These are phyloP conservation scores for Anisodus acutangulus DNA, from an alignment of 257 asterid species.

Conservation along the genomic window DNA sequence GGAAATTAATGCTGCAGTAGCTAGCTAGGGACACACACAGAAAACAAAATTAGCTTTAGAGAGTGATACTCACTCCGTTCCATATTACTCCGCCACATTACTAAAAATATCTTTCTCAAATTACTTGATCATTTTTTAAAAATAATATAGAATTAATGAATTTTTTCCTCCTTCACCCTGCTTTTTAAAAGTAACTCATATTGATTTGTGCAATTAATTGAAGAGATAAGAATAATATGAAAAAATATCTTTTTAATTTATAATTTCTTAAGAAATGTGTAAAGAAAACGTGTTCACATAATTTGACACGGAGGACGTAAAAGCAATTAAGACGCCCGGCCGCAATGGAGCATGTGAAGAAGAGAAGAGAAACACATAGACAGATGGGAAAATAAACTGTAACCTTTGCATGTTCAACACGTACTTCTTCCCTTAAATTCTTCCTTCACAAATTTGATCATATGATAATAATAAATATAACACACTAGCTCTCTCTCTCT, in stretches of 20 bases:
- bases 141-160: no score
- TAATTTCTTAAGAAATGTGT: no score
- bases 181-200: no score
- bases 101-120: no score
- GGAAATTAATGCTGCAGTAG: constrained; percentile 6
- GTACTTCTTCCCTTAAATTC: constrained; percentile 34
- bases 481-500: background rate
- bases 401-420: constrained; percentile 49
- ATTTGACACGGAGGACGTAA: background rate
- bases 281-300: no score
- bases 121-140: no score
- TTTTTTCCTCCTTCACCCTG: no score
- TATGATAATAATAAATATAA: background rate
- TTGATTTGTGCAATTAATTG: no score
- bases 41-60: background rate
- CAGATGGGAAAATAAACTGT: constrained; percentile 28
- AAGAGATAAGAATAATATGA: no score
- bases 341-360: constrained; percentile 39
- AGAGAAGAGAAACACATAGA: constrained; percentile 32
- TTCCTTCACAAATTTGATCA: background rate
- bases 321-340: constrained; percentile 18
- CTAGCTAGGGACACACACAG: background rate
- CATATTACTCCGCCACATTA: no score
- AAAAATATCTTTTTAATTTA: no score
- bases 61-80: background rate